A percentile compares a stretch with the other conserved stretches of the same genome.
phyloP scores from a whole-genome alignment of 495 filamentous ascomycete species.

The Penicillium desertorum region DNA sequence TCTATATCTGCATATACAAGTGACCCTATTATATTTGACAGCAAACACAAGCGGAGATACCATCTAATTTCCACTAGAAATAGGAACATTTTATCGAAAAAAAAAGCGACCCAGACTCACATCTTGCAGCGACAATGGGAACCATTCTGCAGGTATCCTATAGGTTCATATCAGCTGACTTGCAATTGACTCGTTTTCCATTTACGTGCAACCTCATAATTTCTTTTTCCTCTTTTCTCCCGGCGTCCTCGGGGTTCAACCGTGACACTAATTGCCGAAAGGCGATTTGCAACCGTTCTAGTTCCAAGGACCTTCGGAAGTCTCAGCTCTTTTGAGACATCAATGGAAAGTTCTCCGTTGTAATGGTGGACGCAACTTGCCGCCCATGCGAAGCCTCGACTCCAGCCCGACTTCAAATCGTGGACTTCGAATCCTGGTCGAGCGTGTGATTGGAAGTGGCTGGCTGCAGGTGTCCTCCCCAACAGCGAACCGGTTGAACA shows the following conservation, averaged over 20 bases:
- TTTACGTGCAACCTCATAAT: constrained; percentile 4
- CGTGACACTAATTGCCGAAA: constrained; percentile 7
- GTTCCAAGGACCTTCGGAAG: constrained; percentile 9
- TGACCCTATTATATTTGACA: not conserved
- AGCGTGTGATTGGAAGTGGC: constrained; percentile 28
- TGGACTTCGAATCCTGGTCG: constrained; percentile 23
- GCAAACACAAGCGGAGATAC: not conserved
- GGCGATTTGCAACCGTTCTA: not conserved
- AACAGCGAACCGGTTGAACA: constrained; percentile 18
- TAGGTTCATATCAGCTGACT: constrained; percentile 27
- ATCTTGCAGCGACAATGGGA: constrained; percentile 19
- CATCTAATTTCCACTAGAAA: not conserved
- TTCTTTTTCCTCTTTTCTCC: not conserved
- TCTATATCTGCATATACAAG: not conserved
- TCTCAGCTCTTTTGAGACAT: constrained; percentile 17
- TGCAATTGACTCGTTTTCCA: not conserved
- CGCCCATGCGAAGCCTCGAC: constrained; percentile 19
- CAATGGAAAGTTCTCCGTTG: constrained; percentile 8
- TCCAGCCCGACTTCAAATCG: constrained; percentile 24
- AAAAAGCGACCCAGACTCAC: constrained; percentile 3
- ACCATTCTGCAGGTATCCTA: constrained; percentile 23
- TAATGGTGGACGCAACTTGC: constrained; percentile 10
- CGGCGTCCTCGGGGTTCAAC: constrained; percentile 4
- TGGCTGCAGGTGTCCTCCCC: constrained; percentile 24
- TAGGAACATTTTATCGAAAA: not conserved